Conservation (phyloP, 371 early-diverging fungal genomes). For the Choanephora cucurbitarum region DNA sequence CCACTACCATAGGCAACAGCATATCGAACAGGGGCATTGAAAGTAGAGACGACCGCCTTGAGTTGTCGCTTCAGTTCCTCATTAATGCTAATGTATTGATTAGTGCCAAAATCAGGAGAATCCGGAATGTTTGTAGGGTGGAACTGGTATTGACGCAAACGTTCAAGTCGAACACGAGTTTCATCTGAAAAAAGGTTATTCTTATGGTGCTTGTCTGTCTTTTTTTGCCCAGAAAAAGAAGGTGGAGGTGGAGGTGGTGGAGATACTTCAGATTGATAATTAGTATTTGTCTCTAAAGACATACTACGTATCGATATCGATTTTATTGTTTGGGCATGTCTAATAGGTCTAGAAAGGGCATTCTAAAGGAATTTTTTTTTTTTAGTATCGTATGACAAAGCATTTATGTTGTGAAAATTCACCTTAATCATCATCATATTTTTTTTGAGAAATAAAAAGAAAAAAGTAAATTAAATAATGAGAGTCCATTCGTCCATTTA, state of each 20-base stretch:
- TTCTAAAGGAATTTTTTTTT: background rate
- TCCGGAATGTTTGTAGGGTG: conserved; percentile 54
- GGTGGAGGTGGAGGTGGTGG: conserved; percentile 11
- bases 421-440: too few relatives aligned
- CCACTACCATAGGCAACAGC: conserved; percentile 97
- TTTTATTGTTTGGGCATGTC: background rate
- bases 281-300: conserved; percentile 21
- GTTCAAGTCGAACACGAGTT: conserved; percentile 36
- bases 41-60: conserved; percentile 57
- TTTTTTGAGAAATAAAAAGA: too few relatives aligned
- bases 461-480: too few relatives aligned
- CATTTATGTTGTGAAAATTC: background rate
- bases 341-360: conserved; percentile 1
- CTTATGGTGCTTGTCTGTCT: conserved; percentile 4
- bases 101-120: conserved; percentile 70
- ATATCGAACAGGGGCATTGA: conserved; percentile 77
- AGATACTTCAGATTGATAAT: conserved; percentile 8
- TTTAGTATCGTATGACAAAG: too few relatives aligned
- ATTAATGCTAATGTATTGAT: conserved; percentile 66
- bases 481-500: too few relatives aligned
- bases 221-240: conserved; percentile 14
- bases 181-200: conserved; percentile 36
- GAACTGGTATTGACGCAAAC: conserved; percentile 47
- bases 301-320: conserved; percentile 12
- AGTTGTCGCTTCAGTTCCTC: conserved; percentile 59